Evolutionary conservation across 495 filamentous ascomycete species (phyloP).

Genomic region (Amphirosellinia nigrospora): DNA sequence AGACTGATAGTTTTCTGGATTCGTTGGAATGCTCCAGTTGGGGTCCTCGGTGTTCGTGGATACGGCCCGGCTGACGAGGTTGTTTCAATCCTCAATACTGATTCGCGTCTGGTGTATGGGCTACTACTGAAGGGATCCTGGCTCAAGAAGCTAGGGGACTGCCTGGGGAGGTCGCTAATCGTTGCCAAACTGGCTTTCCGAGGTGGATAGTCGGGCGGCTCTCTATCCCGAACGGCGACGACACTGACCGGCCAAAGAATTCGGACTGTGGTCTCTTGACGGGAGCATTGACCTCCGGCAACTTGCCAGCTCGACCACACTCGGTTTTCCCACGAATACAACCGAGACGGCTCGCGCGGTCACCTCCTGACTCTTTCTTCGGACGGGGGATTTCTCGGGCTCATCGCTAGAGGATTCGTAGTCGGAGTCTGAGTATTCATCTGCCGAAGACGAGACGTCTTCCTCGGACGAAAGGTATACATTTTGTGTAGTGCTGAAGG

Average conservation of each 20-base stretch:
- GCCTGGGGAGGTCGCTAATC: slow-evolving; percentile 43
- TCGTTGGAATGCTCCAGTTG: slow-evolving; percentile 49
- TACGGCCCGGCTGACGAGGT: slow-evolving; percentile 27
- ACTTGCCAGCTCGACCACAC: slow-evolving; percentile 50
- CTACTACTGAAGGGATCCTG: slow-evolving; percentile 51
- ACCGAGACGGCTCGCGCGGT: slow-evolving; percentile 57
- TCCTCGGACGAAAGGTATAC: slow-evolving; percentile 60
- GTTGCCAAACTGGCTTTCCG: slow-evolving; percentile 43
- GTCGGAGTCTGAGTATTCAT: slow-evolving; percentile 58
- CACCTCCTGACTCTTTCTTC: slow-evolving; percentile 51
- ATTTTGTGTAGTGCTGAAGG: slow-evolving; percentile 46
- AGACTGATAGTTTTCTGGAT: slow-evolving; percentile 53
- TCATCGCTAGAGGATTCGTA: slow-evolving; percentile 52
- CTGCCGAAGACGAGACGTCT: slow-evolving; percentile 56
- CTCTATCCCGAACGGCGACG: slow-evolving; percentile 35
- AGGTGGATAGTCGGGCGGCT: slow-evolving; percentile 29
- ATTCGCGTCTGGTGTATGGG: slow-evolving; percentile 33
- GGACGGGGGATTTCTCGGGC: slow-evolving; percentile 39
- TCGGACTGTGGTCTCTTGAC: slow-evolving; percentile 36
- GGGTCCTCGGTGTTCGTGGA: slow-evolving; percentile 43
- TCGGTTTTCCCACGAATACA: slow-evolving; percentile 54
- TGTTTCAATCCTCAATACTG: slow-evolving; percentile 23
- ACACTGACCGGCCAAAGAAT: slow-evolving; percentile 37
- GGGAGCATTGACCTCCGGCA: slow-evolving; percentile 45
- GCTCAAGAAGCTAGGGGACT: slow-evolving; percentile 50